Evolutionary conservation across 495 filamentous ascomycete genomes (phyloP).

Genomic region (Diplogelasinospora grovesii): DNA sequence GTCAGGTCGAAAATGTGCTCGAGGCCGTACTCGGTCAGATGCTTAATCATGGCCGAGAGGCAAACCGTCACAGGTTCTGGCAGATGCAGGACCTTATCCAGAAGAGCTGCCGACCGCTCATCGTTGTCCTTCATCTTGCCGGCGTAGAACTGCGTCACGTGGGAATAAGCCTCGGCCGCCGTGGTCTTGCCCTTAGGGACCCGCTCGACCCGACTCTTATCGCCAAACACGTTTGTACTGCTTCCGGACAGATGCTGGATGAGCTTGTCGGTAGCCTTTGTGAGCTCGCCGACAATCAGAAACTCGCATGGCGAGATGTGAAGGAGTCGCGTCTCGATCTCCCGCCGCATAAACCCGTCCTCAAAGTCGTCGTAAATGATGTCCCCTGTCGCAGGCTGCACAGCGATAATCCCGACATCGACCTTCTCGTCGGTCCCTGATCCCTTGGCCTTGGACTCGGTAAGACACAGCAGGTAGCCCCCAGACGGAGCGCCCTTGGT

Average conservation of each 20-base stretch:
- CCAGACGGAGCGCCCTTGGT: conserved; percentile 61
- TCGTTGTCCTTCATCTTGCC: conserved; percentile 63
- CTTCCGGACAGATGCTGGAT: conserved; percentile 84
- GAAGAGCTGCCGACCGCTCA: conserved; percentile 48
- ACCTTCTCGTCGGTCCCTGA: conserved; percentile 90
- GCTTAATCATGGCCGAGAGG: conserved; percentile 93
- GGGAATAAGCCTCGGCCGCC: conserved; percentile 76
- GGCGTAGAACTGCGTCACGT: conserved; percentile 92
- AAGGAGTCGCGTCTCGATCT: conserved; percentile 88
- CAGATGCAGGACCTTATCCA: conserved; percentile 81
- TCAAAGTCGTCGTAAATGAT: conserved; percentile 96
- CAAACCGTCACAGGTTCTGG: conserved; percentile 85
- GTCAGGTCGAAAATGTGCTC: conserved; percentile 96
- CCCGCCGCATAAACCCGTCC: conserved; percentile 96
- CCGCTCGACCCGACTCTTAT: conserved; percentile 76
- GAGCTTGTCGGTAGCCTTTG: conserved; percentile 89
- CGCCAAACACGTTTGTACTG: conserved; percentile 85
- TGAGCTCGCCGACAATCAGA: conserved; percentile 87
- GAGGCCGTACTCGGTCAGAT: conserved; percentile 87
- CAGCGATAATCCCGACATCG: conserved; percentile 85
- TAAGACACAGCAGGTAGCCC: conserved; percentile 89
- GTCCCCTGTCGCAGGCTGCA: conserved; percentile 92
- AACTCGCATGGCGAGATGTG: conserved; percentile 97
- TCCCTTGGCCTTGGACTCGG: conserved; percentile 79
- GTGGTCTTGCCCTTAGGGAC: conserved; percentile 72